Conservation (phyloP, 2,329 filamentous ascomycete species). For the Daldinia eschscholtzii region DNA sequence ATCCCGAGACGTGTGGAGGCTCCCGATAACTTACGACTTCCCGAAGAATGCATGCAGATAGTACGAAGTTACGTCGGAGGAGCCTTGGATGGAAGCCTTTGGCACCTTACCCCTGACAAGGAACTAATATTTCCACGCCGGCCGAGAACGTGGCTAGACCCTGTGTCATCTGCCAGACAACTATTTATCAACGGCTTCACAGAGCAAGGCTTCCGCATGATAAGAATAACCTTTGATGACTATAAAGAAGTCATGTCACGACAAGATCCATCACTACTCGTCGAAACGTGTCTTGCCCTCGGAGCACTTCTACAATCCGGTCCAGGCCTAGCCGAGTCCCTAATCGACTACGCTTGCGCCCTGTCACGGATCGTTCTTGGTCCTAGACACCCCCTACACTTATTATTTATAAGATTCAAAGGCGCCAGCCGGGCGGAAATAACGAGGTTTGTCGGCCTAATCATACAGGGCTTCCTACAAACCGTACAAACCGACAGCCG, state of each 20-base stretch:
- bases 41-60: slow-evolving; percentile 44
- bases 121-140: slow-evolving; percentile 31
- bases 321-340: slow-evolving; percentile 26
- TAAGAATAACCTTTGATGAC: slow-evolving; percentile 38
- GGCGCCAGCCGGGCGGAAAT: slow-evolving; percentile 14
- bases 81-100: slow-evolving; percentile 32
- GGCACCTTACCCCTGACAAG: slow-evolving; percentile 26
- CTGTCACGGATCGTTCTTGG: slow-evolving; percentile 38
- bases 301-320: slow-evolving; percentile 33
- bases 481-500: slow-evolving; percentile 20
- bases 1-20: slow-evolving; percentile 32
- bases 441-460: slow-evolving; percentile 14
- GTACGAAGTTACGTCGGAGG: slow-evolving; percentile 38
- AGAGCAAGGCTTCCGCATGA: slow-evolving; percentile 38
- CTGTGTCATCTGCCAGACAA: slow-evolving; percentile 39
- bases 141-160: slow-evolving; percentile 38
- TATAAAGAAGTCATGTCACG: slow-evolving; percentile 34
- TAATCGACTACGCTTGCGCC: slow-evolving; percentile 34
- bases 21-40: slow-evolving; percentile 39
- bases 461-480: slow-evolving; percentile 32
- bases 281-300: slow-evolving; percentile 39
- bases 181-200: slow-evolving; percentile 36
- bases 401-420: slow-evolving; percentile 31
- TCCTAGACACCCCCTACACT: slow-evolving; percentile 33
- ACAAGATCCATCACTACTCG: slow-evolving; percentile 41